Conservation (phyloP, 2,329 filamentous ascomycete genomes). For the Calonectria hongkongensis region DNA sequence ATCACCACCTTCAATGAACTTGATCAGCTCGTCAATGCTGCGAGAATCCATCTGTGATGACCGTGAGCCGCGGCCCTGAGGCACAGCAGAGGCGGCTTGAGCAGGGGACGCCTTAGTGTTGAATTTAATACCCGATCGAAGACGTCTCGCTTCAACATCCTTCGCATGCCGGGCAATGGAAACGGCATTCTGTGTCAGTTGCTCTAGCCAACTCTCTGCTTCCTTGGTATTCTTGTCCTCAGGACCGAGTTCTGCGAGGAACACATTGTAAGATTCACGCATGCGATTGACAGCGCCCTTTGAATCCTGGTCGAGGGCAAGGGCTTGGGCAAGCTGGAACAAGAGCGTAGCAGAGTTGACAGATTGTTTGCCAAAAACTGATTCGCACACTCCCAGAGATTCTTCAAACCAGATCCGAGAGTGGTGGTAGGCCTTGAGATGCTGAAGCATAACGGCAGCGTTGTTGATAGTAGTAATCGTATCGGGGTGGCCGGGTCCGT, state of each 20-base stretch:
- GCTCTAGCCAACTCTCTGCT: constrained; percentile 96
- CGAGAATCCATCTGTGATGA: constrained; percentile 78
- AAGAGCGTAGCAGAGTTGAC: constrained; percentile 95
- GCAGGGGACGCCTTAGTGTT: constrained; percentile 62
- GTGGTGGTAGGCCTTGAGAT: constrained; percentile 94
- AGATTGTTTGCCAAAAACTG: constrained; percentile 90
- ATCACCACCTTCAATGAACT: constrained; percentile 90
- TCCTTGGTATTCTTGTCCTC: constrained; percentile 99
- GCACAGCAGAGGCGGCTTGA: constrained; percentile 55
- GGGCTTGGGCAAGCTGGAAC: constrained; percentile 96
- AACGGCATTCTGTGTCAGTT: constrained; percentile 96
- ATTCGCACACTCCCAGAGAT: constrained; percentile 90
- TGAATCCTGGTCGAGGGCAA: constrained; percentile 96
- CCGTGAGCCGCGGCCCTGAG: constrained; percentile 56
- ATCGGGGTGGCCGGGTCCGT: constrained; percentile 94
- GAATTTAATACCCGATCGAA: constrained; percentile 82
- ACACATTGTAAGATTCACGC: constrained; percentile 98
- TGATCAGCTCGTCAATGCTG: constrained; percentile 94
- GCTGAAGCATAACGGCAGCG: constrained; percentile 97
- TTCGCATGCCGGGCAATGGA: constrained; percentile 95
- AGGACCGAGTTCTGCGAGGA: constrained; percentile 88
- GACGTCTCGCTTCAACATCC: constrained; percentile 84
- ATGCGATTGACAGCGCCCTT: constrained; percentile 94
- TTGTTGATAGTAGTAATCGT: constrained; percentile 99
- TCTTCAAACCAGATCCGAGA: constrained; percentile 98